phyloP scores from a whole-genome alignment of 305 asterid species.

The Stenogyne calaminthoides region DNA sequence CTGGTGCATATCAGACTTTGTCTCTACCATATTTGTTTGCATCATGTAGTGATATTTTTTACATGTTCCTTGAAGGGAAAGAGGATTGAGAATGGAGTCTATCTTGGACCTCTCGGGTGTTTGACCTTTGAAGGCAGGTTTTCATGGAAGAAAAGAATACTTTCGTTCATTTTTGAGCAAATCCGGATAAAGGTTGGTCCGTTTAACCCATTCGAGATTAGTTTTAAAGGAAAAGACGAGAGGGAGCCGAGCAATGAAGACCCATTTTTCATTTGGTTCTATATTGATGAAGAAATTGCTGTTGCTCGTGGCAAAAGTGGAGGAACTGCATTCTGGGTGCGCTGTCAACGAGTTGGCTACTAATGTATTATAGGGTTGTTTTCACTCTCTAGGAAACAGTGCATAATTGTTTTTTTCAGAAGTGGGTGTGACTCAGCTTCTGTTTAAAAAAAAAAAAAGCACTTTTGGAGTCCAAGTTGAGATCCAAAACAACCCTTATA shows the following conservation, averaged over 20 bases:
- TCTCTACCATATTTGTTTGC: neutral
- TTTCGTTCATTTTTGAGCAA: constrained; percentile 75
- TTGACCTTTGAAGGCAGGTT: constrained; percentile 83
- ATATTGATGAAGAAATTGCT: constrained; percentile 85
- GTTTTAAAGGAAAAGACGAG: constrained; percentile 66
- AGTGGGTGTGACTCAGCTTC: too few relatives aligned
- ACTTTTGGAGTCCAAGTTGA: too few relatives aligned
- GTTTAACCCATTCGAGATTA: constrained; percentile 63
- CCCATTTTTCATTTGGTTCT: constrained; percentile 89
- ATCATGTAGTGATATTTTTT: constrained; percentile 5
- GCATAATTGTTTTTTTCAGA: too few relatives aligned
- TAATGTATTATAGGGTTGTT: neutral
- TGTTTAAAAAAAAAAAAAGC: too few relatives aligned
- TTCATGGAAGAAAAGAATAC: constrained; percentile 84
- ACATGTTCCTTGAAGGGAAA: constrained; percentile 49
- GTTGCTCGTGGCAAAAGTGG: constrained; percentile 95
- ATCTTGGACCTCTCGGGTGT: constrained; percentile 72
- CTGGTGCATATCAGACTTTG: too few relatives aligned
- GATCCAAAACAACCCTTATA: too few relatives aligned
- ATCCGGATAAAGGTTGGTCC: constrained; percentile 79
- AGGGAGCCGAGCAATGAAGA: constrained; percentile 76
- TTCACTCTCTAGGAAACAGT: too few relatives aligned
- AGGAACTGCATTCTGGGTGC: constrained; percentile 97
- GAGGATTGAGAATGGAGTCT: constrained; percentile 95
- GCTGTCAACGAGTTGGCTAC: constrained; percentile 48